Evolutionary conservation across 2,329 filamentous ascomycete genomes (phyloP).

Genomic region (Pseudofabraea citricarpa): DNA sequence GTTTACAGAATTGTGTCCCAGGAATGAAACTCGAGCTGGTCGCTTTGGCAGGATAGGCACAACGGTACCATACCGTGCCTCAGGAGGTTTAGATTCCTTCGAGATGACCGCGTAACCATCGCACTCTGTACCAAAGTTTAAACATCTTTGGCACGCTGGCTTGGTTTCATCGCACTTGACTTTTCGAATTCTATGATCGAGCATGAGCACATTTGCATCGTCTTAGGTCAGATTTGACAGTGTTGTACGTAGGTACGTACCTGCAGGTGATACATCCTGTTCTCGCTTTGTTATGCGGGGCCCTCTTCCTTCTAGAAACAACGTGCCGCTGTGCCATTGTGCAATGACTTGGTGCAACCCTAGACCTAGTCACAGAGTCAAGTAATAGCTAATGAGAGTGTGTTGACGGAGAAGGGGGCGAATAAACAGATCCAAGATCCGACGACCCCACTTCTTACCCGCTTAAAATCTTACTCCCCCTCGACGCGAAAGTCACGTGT

Average conservation of each 20-base stretch:
- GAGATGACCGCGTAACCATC: neutral
- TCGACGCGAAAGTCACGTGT: too few species aligned
- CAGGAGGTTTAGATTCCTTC: neutral
- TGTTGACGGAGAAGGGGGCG: too few species aligned
- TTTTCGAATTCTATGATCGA: conserved; percentile 41
- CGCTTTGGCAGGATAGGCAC: neutral
- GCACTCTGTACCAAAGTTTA: neutral
- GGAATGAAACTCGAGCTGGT: neutral
- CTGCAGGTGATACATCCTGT: neutral
- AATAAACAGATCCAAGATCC: too few species aligned
- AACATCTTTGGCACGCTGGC: conserved; percentile 21
- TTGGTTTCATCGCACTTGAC: conserved; percentile 15
- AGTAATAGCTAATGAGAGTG: too few species aligned
- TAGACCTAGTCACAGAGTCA: too few species aligned
- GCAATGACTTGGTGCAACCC: too few species aligned
- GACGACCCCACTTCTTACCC: too few species aligned
- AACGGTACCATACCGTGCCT: too few species aligned
- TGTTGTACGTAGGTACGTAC: neutral
- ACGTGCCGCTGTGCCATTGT: too few species aligned
- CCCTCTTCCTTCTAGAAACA: too few species aligned
- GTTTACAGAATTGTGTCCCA: neutral
- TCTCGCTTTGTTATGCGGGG: neutral
- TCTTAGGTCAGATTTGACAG: neutral
- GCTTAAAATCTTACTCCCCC: too few species aligned
- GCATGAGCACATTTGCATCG: neutral